Conservation (phyloP, 495 filamentous ascomycete genomes). For the Chlorociboria aeruginascens region DNA sequence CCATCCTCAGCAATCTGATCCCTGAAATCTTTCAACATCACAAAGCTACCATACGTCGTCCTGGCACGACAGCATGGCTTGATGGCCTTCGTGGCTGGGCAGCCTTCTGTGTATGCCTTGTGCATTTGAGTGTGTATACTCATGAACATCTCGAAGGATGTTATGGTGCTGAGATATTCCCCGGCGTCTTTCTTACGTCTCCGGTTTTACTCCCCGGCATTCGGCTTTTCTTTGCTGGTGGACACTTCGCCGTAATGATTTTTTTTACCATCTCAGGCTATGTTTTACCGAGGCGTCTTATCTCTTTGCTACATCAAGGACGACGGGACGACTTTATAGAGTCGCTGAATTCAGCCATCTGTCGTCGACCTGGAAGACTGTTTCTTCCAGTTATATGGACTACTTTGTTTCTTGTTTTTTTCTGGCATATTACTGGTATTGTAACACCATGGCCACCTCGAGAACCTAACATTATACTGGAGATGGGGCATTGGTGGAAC, state of each 20-base stretch:
- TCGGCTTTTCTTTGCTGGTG: constrained; percentile 43
- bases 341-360: neutral
- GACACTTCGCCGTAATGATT: constrained; percentile 54
- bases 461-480: neutral
- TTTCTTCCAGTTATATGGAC: neutral
- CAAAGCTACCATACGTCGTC: too few relatives aligned
- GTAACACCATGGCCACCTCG: neutral
- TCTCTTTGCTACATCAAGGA: neutral
- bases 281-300: neutral
- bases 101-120: constrained; percentile 35
- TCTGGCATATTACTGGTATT: neutral
- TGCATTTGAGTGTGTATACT: constrained; percentile 17
- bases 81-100: constrained; percentile 40
- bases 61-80: constrained; percentile 32
- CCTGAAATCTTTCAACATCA: too few relatives aligned
- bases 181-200: constrained; percentile 22
- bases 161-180: neutral
- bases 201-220: constrained; percentile 45
- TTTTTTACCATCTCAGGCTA: constrained; percentile 43
- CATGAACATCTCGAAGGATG: neutral
- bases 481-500: neutral
- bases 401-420: neutral
- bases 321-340: neutral
- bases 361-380: neutral
- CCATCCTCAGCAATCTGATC: too few relatives aligned